Base-by-base conservation (phyloP, 139 green algal species). In the Chlorella vulgaris region DNA sequence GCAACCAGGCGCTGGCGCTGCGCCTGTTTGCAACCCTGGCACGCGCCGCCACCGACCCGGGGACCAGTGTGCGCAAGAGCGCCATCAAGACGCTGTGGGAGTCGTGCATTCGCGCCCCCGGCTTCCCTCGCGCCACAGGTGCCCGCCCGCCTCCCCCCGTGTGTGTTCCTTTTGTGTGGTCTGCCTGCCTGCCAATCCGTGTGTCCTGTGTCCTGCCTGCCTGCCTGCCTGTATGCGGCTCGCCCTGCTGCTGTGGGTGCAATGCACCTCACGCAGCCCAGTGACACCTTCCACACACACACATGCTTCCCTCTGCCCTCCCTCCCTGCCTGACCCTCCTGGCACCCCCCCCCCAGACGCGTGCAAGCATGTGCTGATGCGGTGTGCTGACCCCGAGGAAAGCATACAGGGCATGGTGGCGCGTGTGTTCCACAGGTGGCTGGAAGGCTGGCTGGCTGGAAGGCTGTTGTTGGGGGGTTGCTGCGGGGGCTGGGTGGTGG, bases 51-150 rank as follows among this genome's bases (percentile, higher is more conserved):
- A 80, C 74, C n/a, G 94, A 98, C 82, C 35, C 81, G 7, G 93
- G 91, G 51, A 80, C 95, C 29, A 94, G 81, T 61, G 94, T 98
- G 82, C 89, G 93, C 69, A 96, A 96, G 91, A 80, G 86, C 2
- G 94, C 93, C 33, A 85, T 98, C 63, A 91, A 86, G 39, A 91
- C 96, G 39, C 84, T 98, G 73, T 94, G 91, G 90, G 95, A 98
- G 63, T 86, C 80, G 40, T 97, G 92, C 83, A 76, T 94, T 13
- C 53, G 62, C n/a, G 40, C 81, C 43, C 84, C 79, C 0, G 61
- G 77, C 77, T 95, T 94, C 69, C 61, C 80, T 0, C 68, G 69
- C 29, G 75, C 75, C 10, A 88, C 73, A 7, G 73, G 73, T 67
- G 36, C 47, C 13, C 47, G 55, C 5, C 55, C 22, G 55, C 55